These are phyloP conservation scores for Macroventuria anomochaeta DNA, from an alignment of 2,329 filamentous ascomycete genomes.

Conservation along the genomic window DNA sequence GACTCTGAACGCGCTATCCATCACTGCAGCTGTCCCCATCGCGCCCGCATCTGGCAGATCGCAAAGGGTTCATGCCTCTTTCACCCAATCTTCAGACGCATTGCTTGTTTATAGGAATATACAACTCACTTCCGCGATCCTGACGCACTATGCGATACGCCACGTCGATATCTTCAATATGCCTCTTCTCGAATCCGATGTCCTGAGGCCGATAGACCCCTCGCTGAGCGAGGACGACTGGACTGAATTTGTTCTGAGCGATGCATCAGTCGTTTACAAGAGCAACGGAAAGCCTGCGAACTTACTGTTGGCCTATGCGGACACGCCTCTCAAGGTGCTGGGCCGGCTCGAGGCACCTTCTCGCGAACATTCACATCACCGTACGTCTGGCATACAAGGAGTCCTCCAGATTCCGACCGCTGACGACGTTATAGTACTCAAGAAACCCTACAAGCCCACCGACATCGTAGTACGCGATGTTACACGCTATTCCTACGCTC, in stretches of 20 bases:
- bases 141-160: conserved; percentile 7
- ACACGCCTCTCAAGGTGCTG: conserved; percentile 67
- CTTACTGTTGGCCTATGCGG: conserved; percentile 65
- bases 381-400: conserved; percentile 27
- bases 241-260: conserved; percentile 66
- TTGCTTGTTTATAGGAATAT: neutral
- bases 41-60: neutral
- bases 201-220: conserved; percentile 52
- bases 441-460: conserved; percentile 41
- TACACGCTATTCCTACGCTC: conserved; percentile 55
- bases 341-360: conserved; percentile 59
- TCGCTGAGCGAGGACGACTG: conserved; percentile 58
- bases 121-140: neutral
- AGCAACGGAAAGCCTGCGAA: conserved; percentile 59
- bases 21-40: conserved; percentile 4
- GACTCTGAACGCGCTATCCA: conserved; percentile 1
- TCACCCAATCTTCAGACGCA: neutral
- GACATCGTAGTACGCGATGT: conserved; percentile 64
- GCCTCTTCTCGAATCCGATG: conserved; percentile 40
- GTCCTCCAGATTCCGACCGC: neutral
- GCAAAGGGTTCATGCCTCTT: neutral
- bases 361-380: conserved; percentile 36
- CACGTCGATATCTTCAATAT: conserved; percentile 24
- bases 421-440: conserved; percentile 37
- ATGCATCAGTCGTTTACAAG: conserved; percentile 67